phyloP scores from a whole-genome alignment of 2,329 filamentous ascomycete species.

The Gliomastix tumulicola region DNA sequence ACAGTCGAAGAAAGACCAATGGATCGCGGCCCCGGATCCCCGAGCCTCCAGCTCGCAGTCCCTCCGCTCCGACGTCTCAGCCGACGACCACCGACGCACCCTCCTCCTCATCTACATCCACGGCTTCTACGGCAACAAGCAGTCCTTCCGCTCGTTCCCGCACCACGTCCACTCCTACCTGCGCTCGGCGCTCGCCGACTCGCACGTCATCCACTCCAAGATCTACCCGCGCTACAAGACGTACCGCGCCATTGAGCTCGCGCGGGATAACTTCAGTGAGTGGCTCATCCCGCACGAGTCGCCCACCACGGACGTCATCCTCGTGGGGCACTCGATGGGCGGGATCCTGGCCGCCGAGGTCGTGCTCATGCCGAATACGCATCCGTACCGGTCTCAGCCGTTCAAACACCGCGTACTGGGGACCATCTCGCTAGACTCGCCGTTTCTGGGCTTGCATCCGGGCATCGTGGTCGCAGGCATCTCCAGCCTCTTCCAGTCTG shows the following conservation, averaged over 20 bases:
- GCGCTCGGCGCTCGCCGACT: conserved; percentile 57
- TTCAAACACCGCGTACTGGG: conserved; percentile 75
- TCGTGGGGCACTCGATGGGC: conserved; percentile 87
- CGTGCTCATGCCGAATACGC: conserved; percentile 46
- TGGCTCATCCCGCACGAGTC: conserved; percentile 78
- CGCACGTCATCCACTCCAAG: conserved; percentile 80
- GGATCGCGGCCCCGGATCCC: no score
- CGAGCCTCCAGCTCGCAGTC: conserved; percentile 38
- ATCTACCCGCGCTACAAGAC: conserved; percentile 78
- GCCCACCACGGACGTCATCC: conserved; percentile 66
- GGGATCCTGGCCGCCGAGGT: conserved; percentile 78
- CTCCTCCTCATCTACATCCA: conserved; percentile 80
- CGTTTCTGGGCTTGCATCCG: conserved; percentile 82
- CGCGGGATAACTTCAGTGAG: conserved; percentile 72
- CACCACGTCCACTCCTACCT: conserved; percentile 77
- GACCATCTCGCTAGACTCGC: conserved; percentile 75
- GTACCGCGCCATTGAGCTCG: conserved; percentile 63
- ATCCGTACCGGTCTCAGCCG: conserved; percentile 23
- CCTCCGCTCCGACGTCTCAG: conserved; percentile 15
- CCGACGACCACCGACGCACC: conserved; percentile 30
- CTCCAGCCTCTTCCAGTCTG: conserved; percentile 62
- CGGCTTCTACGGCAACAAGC: conserved; percentile 84
- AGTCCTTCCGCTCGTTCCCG: conserved; percentile 82
- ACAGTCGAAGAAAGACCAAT: no score
- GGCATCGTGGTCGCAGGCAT: conserved; percentile 79